Evolutionary conservation across 1,284 basidiomycete species (phyloP), one percentile per base, ranked within the genome.

Genomic region (Mycena sp.): DNA sequence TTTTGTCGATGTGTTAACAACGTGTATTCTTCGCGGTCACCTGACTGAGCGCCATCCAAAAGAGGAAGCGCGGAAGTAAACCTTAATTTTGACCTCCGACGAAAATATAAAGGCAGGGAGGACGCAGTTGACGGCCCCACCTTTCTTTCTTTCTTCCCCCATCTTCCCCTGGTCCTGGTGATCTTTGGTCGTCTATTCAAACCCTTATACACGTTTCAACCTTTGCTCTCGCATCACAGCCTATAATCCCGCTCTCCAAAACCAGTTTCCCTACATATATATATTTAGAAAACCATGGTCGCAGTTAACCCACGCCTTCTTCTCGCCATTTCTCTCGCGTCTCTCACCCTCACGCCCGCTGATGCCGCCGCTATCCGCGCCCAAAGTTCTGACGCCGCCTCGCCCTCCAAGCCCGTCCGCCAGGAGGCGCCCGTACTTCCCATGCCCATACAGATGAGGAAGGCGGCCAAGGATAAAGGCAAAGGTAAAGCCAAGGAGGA

Each of bases 251-350:
- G n/a, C 49, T 38, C 49, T 26, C n/a, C 23, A 53, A 6, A 17
- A 48, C 37, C 21, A 48, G 26, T 21, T 21, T 44, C n/a, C n/a
- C n/a, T n/a, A n/a, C n/a, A 19, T 23, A 43, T 38, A 23, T 25
- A 51, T 30, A 10, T 32, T 55, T 58, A n/a, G n/a, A n/a, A n/a
- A 19, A 76, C 65, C 69, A 87, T 87, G 85, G 79, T 85, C 71
- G 76, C 76, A 58, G 74, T 85, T 54, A 75, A 77, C 54, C 71
- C 79, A 55, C 83, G 78, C 69, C 81, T 86, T 53, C 61, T 84
- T 59, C 78, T 86, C 64, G 78, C 80, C 58, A 72, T 78, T 29
- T 74, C 83, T 29, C 76, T 80, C 26, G 48, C 83, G 35, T 76
- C 80, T 32, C 68, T 74, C 30, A 62, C 69, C 55, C 41, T 75